Percentiles rank a stretch among this genome's conserved stretches.
These are phyloP conservation scores for Tolypocladium endophyticum DNA, from an alignment of 2,329 filamentous ascomycete genomes.

Conservation along the genomic window DNA sequence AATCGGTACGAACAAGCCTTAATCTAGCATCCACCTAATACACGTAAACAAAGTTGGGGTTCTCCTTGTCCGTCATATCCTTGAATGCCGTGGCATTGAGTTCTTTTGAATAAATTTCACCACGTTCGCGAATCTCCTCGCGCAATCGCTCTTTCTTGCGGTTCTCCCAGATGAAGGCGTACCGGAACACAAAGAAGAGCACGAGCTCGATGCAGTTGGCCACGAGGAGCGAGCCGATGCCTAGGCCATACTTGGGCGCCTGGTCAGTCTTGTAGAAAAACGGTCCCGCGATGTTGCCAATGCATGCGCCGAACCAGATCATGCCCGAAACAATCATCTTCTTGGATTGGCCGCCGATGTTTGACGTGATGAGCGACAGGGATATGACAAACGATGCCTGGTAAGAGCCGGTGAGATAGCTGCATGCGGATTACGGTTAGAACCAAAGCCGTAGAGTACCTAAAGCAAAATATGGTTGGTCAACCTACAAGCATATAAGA, in stretches of 20 bases:
- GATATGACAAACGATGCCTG: conserved; percentile 28
- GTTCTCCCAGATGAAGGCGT: conserved; percentile 28
- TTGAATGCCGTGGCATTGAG: conserved; percentile 28
- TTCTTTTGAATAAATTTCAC: conserved; percentile 12
- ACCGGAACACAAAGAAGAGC: conserved; percentile 27
- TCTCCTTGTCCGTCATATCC: conserved; percentile 32
- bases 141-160: conserved; percentile 23
- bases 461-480: background rate
- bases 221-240: conserved; percentile 30
- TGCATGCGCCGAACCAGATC: conserved; percentile 48
- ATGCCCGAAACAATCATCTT: conserved; percentile 55
- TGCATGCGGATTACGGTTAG: background rate
- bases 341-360: conserved; percentile 47
- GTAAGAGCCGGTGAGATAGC: conserved; percentile 25
- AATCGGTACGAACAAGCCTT: no score
- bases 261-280: conserved; percentile 52
- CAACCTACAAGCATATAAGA: conserved; percentile 39
- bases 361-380: conserved; percentile 36
- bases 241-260: conserved; percentile 27
- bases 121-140: conserved; percentile 16
- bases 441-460: background rate
- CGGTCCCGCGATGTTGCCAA: conserved; percentile 50
- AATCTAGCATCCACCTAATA: conserved; percentile 14
- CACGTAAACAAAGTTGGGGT: conserved; percentile 29
- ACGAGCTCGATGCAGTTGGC: conserved; percentile 26